These are phyloP conservation scores for Circinella umbellata DNA, from an alignment of 371 early-diverging fungal genomes.

Conservation along the genomic window DNA sequence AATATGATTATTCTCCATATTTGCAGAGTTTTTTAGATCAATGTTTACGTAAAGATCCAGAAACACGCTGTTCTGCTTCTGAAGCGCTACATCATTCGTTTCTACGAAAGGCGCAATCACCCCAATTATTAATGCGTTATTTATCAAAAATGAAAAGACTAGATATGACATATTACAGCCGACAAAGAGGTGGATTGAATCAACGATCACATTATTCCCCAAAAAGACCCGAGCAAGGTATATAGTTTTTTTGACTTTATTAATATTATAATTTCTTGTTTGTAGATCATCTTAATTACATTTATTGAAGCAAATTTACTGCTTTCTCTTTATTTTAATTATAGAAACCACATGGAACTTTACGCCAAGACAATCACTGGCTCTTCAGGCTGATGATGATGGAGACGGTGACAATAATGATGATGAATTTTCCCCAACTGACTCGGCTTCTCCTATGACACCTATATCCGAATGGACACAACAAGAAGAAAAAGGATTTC, in stretches of 20 bases:
- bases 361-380: constrained; percentile 14
- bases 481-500: constrained; percentile 3
- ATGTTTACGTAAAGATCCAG: constrained; percentile 70
- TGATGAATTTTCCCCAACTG: constrained; percentile 3
- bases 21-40: constrained; percentile 38
- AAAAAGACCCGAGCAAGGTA: neutral
- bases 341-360: constrained; percentile 16
- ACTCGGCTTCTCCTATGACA: constrained; percentile 8
- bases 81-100: constrained; percentile 76
- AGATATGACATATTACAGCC: neutral
- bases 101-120: constrained; percentile 32
- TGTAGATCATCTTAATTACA: neutral
- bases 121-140: constrained; percentile 13
- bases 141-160: neutral
- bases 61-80: constrained; percentile 63
- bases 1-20: constrained; percentile 3
- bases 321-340: neutral
- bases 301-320: neutral
- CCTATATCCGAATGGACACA: constrained; percentile 7
- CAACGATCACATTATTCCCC: neutral
- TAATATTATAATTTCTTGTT: neutral
- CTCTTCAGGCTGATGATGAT: neutral
- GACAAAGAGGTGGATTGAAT: neutral
- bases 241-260: neutral
- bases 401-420: neutral